Percentiles rank a stretch among this genome's conserved stretches.
These are phyloP conservation scores for Rubus idaeus DNA, from an alignment of 306 rosid species.

Conservation along the genomic window DNA sequence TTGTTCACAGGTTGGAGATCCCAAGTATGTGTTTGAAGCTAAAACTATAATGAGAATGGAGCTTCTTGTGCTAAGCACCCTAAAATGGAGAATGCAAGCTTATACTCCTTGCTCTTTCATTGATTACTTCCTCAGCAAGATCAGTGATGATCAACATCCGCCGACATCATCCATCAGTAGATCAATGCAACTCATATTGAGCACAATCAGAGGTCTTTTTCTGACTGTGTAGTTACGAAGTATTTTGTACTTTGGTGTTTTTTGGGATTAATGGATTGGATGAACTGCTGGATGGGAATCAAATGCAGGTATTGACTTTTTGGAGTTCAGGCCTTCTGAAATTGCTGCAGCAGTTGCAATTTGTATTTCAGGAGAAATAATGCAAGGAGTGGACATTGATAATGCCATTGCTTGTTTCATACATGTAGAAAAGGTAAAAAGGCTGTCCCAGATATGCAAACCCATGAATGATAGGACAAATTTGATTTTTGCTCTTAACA, in stretches of 20 bases:
- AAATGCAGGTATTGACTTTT: slow-evolving; percentile 77
- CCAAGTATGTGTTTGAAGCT: slow-evolving; percentile 53
- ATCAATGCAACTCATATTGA: slow-evolving; percentile 48
- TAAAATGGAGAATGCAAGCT: slow-evolving; percentile 80
- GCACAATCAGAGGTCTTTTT: slow-evolving; percentile 50
- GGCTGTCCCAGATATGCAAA: neutral
- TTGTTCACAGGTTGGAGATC: slow-evolving; percentile 53
- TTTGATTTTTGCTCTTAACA: slow-evolving; percentile 13
- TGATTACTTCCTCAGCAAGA: slow-evolving; percentile 58
- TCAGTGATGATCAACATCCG: slow-evolving; percentile 29
- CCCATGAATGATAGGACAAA: neutral
- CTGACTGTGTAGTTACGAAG: slow-evolving; percentile 21
- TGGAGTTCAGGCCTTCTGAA: slow-evolving; percentile 86
- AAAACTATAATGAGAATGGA: slow-evolving; percentile 62
- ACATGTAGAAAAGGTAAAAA: slow-evolving; percentile 55
- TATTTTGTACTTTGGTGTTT: slow-evolving; percentile 19
- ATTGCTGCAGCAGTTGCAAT: slow-evolving; percentile 81
- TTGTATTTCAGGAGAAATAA: slow-evolving; percentile 41
- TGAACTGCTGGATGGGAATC: slow-evolving; percentile 32
- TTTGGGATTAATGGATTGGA: slow-evolving; percentile 40
- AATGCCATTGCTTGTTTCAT: slow-evolving; percentile 47
- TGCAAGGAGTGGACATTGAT: slow-evolving; percentile 41
- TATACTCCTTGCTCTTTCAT: slow-evolving; percentile 63
- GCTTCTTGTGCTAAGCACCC: slow-evolving; percentile 51
- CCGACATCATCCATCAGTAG: slow-evolving; percentile 25